Percentiles rank a stretch among this genome's conserved stretches.
phyloP scores from a whole-genome alignment of 2,329 filamentous ascomycete genomes.

The Graphilbum ipis-grandicollis region DNA sequence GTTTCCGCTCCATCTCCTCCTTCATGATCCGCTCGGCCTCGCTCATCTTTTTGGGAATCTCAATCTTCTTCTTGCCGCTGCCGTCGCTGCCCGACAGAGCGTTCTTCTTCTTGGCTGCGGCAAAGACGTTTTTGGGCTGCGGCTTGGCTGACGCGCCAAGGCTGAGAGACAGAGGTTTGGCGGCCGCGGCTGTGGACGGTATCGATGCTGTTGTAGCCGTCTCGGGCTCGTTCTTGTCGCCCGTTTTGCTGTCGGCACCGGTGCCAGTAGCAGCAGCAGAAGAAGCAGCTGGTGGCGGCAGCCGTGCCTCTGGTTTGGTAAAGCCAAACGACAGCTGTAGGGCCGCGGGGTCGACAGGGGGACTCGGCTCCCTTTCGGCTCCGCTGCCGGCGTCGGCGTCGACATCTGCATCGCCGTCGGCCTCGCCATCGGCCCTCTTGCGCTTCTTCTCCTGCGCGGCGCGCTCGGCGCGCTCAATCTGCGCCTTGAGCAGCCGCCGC shows the following conservation, averaged over 20 bases:
- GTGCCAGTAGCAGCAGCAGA: too few species aligned
- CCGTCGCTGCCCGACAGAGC: constrained; percentile 35
- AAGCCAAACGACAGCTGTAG: constrained; percentile 52
- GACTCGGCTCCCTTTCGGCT: constrained; percentile 22
- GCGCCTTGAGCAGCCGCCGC: constrained; percentile 63
- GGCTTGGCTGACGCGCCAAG: constrained; percentile 35
- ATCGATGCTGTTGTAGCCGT: not conserved
- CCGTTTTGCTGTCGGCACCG: too few species aligned
- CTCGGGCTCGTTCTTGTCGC: not conserved
- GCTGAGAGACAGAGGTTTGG: constrained; percentile 42
- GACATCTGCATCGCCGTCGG: constrained; percentile 30
- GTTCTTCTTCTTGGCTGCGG: constrained; percentile 54
- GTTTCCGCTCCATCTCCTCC: constrained; percentile 59
- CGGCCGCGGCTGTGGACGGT: not conserved
- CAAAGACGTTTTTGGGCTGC: constrained; percentile 65
- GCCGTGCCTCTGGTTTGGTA: constrained; percentile 15
- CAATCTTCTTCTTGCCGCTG: constrained; percentile 48
- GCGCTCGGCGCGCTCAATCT: constrained; percentile 60
- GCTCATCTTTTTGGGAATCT: constrained; percentile 66
- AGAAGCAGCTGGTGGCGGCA: constrained; percentile 6
- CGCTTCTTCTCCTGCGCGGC: constrained; percentile 31
- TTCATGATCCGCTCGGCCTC: constrained; percentile 83
- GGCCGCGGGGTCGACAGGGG: constrained; percentile 56
- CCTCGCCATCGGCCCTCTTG: constrained; percentile 15
- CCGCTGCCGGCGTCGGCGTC: constrained; percentile 22